Evolutionary conservation across 2,329 filamentous ascomycete genomes (phyloP), one percentile per base, ranked within the genome.

Genomic region (Nakataea oryzae): DNA sequence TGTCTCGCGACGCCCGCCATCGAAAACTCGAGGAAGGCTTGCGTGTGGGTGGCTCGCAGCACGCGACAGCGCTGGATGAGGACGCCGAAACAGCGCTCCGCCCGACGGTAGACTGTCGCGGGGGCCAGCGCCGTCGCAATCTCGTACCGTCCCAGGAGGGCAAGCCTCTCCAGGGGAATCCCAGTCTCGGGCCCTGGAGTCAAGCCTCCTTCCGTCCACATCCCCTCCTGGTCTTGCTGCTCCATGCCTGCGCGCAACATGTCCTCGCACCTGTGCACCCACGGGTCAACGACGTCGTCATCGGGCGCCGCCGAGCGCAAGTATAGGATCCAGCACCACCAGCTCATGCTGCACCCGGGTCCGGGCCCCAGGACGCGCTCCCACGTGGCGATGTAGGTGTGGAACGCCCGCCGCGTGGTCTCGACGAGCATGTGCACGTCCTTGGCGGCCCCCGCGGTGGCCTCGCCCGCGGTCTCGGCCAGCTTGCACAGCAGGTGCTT

Each of bases 401-500:
- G 58, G 34, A 50, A 60, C 26, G 58, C 58, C 41, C 34, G 32
- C 26, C 27, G 11, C 5, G 58, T 34, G 41, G 41, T 50, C 41
- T 50, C 41, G 6, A 50, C 41, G 7, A 50, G 41, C 41, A 50
- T n/a, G 41, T 50, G 41, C 7, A 50, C 41, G 41, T 50, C 41
- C 41, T 50, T 50, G 21, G 41, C 41, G 41, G 58, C 34, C 26
- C 28, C 58, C 7, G 34, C 24, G 26, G 26, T 24, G 26, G 34
- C 28, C 34, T 34, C 41, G 12, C 17, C 27, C 34, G 32, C 34
- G 21, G 54, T 30, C 58, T 60, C 58, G 34, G 58, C 58, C 28
- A 61, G 55, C 30, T 61, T 54, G 24, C 14, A 17, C 12, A 61
- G 60, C 9, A 61, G 55, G 34, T 58, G 60, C 27, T 26, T 55